Percentiles rank a stretch among this genome's conserved stretches.
Evolutionary conservation across 2,329 filamentous ascomycete genomes (phyloP).

Genomic region (Colletotrichum somersetense): DNA sequence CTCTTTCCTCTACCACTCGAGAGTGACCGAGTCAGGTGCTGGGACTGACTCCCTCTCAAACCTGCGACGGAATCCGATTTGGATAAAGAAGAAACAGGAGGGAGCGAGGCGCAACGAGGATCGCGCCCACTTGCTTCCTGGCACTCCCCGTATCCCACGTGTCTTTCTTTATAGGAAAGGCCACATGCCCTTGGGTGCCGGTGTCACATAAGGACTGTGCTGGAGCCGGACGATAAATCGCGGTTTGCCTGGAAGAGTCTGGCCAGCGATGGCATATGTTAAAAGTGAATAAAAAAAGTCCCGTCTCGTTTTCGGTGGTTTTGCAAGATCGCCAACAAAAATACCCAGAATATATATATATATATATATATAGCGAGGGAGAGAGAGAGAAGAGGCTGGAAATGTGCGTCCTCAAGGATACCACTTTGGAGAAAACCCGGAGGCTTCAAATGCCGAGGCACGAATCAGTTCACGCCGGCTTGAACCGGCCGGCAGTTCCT

Average conservation of each 20-base stretch:
- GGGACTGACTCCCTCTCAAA: not conserved
- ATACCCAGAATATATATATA: not conserved
- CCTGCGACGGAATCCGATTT: not conserved
- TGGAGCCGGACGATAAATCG: conserved; percentile 8
- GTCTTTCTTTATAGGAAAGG: conserved; percentile 47
- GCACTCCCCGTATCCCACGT: conserved; percentile 48
- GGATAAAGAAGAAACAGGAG: not conserved
- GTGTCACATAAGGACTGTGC: conserved; percentile 28
- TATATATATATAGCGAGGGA: too few species aligned
- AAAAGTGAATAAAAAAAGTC: not conserved
- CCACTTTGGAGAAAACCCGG: not conserved
- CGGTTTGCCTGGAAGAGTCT: not conserved
- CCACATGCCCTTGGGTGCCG: conserved; percentile 43
- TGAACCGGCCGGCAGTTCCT: not conserved
- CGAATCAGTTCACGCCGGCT: not conserved
- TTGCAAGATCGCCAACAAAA: not conserved
- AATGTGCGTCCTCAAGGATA: not conserved
- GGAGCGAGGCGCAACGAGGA: conserved; percentile 44
- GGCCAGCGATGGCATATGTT: not conserved
- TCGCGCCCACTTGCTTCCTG: conserved; percentile 45
- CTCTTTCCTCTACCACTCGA: not conserved
- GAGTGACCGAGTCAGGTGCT: not conserved
- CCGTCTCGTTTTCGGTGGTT: not conserved
- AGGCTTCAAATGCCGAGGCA: not conserved
- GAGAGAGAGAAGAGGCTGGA: too few species aligned